Evolutionary conservation across 2,329 filamentous ascomycete genomes (phyloP).

Genomic region (Fusarium verrucosum): DNA sequence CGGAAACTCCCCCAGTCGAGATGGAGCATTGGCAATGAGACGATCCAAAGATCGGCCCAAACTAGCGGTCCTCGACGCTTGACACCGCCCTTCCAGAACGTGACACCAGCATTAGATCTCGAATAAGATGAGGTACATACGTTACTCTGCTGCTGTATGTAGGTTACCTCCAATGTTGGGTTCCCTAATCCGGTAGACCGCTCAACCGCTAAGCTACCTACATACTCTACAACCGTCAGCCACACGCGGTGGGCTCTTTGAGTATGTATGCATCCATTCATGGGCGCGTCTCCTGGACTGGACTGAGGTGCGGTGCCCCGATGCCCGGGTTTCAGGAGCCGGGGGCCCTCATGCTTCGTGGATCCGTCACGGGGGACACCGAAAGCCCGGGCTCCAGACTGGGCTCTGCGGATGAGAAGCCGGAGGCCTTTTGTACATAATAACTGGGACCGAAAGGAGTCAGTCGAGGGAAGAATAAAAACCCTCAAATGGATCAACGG

Average conservation of each 20-base stretch:
- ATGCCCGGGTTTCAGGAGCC: conserved; percentile 16
- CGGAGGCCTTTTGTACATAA: conserved; percentile 15
- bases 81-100: conserved; percentile 39
- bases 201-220: conserved; percentile 13
- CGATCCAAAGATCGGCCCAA: conserved; percentile 19
- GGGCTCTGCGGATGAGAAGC: conserved; percentile 8
- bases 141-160: no score
- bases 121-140: not conserved
- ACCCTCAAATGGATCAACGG: conserved; percentile 30
- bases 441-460: conserved; percentile 8
- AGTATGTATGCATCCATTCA: no score
- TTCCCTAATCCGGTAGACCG: conserved; percentile 31
- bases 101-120: conserved; percentile 1
- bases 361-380: conserved; percentile 27
- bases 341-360: conserved; percentile 13
- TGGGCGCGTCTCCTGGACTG: conserved; percentile 6
- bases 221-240: conserved; percentile 12
- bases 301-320: not conserved
- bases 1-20: not conserved
- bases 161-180: conserved; percentile 5
- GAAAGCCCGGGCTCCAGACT: conserved; percentile 19
- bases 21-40: conserved; percentile 16
- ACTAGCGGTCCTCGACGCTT: conserved; percentile 13
- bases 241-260: conserved; percentile 1
- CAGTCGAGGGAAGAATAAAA: conserved; percentile 19